phyloP scores from a whole-genome alignment of 306 rosid genomes.

The Malus fusca region DNA sequence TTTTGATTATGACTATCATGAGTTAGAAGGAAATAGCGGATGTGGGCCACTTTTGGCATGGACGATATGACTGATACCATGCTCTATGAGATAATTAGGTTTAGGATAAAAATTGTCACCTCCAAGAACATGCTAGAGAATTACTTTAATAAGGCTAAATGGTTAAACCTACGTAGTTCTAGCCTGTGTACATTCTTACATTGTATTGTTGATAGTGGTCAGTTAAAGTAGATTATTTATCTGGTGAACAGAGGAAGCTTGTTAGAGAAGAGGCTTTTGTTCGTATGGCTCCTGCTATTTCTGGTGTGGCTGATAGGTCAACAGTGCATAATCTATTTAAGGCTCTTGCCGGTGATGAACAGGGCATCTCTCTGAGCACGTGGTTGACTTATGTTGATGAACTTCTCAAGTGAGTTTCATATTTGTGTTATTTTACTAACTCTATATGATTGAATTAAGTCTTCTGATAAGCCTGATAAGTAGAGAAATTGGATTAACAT shows the following conservation, averaged over 20 bases:
- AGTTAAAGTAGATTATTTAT: background rate
- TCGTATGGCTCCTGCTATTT: constrained; percentile 81
- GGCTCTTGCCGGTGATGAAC: constrained; percentile 72
- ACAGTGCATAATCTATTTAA: constrained; percentile 79
- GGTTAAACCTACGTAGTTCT: background rate
- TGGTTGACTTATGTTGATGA: constrained; percentile 81
- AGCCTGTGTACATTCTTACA: background rate
- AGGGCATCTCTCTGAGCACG: constrained; percentile 62
- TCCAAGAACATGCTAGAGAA: background rate
- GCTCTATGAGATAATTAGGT: background rate
- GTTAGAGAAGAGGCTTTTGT: constrained; percentile 74
- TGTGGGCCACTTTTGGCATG: too few species aligned
- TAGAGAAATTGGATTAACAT: background rate
- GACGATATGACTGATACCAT: background rate
- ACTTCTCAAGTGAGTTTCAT: constrained; percentile 63
- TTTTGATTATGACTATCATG: background rate
- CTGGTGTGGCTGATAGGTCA: constrained; percentile 72
- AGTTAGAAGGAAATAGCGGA: background rate
- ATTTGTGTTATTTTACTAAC: background rate
- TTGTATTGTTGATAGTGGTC: constrained; percentile 12
- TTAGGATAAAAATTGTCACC: background rate
- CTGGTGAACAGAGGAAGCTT: constrained; percentile 56
- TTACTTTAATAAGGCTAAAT: background rate
- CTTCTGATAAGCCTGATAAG: background rate
- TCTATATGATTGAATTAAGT: background rate